phyloP scores from a whole-genome alignment of 2,329 filamentous ascomycete species.

The Fusarium guadeloupense region DNA sequence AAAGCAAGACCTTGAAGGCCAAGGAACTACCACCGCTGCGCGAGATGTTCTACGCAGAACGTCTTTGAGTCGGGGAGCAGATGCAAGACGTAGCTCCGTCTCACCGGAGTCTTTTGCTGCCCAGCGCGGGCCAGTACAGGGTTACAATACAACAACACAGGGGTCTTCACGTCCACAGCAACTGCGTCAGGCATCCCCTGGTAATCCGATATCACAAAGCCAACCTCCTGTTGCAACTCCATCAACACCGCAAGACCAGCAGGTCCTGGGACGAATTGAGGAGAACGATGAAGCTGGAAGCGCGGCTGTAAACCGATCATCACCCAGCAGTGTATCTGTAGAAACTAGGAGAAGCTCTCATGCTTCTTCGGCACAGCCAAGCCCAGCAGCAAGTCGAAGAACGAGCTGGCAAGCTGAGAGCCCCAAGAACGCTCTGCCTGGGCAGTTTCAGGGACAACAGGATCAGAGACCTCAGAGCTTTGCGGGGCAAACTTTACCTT shows the following conservation, averaged over 20 bases:
- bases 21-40: constrained; percentile 33
- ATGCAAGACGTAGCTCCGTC: constrained; percentile 35
- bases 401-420: constrained; percentile 36
- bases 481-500: constrained; percentile 12
- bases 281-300: constrained; percentile 38
- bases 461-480: constrained; percentile 5
- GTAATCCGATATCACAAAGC: constrained; percentile 5
- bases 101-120: constrained; percentile 26
- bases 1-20: constrained; percentile 23
- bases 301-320: constrained; percentile 28
- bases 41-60: constrained; percentile 41
- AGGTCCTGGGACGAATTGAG: constrained; percentile 38
- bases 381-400: constrained; percentile 32
- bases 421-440: constrained; percentile 11
- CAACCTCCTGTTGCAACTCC: constrained; percentile 7
- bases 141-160: constrained; percentile 1
- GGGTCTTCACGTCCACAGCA: constrained; percentile 23
- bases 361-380: constrained; percentile 28
- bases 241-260: constrained; percentile 27
- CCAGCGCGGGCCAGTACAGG: constrained; percentile 22
- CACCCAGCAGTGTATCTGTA: constrained; percentile 22
- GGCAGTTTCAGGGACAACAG: constrained; percentile 24
- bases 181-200: constrained; percentile 25
- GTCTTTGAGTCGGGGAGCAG: constrained; percentile 29
- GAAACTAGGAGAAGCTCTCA: constrained; percentile 28